Base-by-base conservation (phyloP, 768 basidiomycete species). In the Lentinus tigrinus region DNA sequence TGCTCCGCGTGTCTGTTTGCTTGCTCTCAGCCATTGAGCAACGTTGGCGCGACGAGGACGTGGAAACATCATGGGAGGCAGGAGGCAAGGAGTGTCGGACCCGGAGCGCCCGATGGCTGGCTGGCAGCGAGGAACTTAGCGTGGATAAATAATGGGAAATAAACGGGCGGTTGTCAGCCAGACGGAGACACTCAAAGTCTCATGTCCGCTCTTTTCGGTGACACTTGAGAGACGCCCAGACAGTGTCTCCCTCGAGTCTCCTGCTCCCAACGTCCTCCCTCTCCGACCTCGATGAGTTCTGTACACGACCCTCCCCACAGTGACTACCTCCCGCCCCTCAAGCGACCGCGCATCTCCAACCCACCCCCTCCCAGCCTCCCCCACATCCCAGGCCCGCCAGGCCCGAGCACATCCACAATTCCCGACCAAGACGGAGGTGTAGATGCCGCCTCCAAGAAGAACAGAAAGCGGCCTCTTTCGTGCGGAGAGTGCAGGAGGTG, bases 401-500 rank as follows among this genome's bases (percentile, higher is more conserved):
- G 65, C 37, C 52, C 63, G 36, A 58, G 56, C 39, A 39, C 37
- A 9, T 34, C 47, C 21, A 16, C 55, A 3, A 52, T 47, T 37
- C 57, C 61, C 44, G 69, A 68, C 47, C 56, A 55, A 37, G 67
- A 68, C 61, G 58, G 59, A 46, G 52, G 49, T 19, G 54, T 49
- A 31, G 69, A 70, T 46, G 60, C 53, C 23, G 58, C 52, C 57
- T 49, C 64, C 11, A 69, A 81, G 54, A 69, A 69, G 65, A 54
- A 68, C 62, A 58, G 71, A 61, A 63, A 72, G 78, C 42, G 77
- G 76, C 47, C 81, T 76, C 73, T 85, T 7, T 85, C 84, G 3
- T 87, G 87, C 71, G 85, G 85, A 8, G 87, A 88, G 72, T 88
- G 87, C 74, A 78, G 87, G 67, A 80, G 87, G 85, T 85, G 54